Conservation (phyloP, 2,329 filamentous ascomycete species). For the Penicillium sp. region DNA sequence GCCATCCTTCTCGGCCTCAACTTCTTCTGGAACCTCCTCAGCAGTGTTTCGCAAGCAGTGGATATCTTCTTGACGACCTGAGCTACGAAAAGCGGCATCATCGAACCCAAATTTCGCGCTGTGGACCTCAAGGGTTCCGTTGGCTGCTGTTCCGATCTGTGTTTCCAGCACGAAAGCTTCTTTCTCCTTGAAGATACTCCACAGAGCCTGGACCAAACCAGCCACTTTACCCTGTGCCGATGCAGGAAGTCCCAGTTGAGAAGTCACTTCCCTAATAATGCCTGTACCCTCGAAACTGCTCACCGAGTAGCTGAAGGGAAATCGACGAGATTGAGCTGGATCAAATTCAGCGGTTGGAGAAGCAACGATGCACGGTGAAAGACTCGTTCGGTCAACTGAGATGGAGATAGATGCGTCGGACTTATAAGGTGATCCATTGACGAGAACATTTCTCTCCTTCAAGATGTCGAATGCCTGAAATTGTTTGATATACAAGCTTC, state of each 20-base stretch:
- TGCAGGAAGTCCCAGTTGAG: slow-evolving; percentile 59
- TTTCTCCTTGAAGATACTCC: slow-evolving; percentile 64
- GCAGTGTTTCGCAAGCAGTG: slow-evolving; percentile 60
- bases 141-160: slow-evolving; percentile 47
- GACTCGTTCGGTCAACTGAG: slow-evolving; percentile 65
- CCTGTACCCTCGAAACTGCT: slow-evolving; percentile 51
- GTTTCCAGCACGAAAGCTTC: slow-evolving; percentile 68
- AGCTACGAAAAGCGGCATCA: slow-evolving; percentile 68
- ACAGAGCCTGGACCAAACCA: slow-evolving; percentile 58
- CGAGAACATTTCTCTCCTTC: slow-evolving; percentile 53
- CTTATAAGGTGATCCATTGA: slow-evolving; percentile 41
- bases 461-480: slow-evolving; percentile 62
- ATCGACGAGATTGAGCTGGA: slow-evolving; percentile 53
- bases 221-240: slow-evolving; percentile 52
- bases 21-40: slow-evolving; percentile 59
- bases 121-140: slow-evolving; percentile 55
- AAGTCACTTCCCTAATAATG: slow-evolving; percentile 43
- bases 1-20: slow-evolving; percentile 68
- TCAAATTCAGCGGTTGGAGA: slow-evolving; percentile 56
- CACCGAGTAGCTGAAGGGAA: slow-evolving; percentile 65
- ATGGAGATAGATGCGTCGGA: slow-evolving; percentile 62
- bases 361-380: slow-evolving; percentile 67
- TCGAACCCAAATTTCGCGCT: slow-evolving; percentile 68
- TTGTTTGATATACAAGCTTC: slow-evolving; percentile 61
- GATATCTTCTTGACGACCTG: slow-evolving; percentile 64